phyloP scores from a whole-genome alignment of 2,329 filamentous ascomycete species.

The Fusarium oxysporum region DNA sequence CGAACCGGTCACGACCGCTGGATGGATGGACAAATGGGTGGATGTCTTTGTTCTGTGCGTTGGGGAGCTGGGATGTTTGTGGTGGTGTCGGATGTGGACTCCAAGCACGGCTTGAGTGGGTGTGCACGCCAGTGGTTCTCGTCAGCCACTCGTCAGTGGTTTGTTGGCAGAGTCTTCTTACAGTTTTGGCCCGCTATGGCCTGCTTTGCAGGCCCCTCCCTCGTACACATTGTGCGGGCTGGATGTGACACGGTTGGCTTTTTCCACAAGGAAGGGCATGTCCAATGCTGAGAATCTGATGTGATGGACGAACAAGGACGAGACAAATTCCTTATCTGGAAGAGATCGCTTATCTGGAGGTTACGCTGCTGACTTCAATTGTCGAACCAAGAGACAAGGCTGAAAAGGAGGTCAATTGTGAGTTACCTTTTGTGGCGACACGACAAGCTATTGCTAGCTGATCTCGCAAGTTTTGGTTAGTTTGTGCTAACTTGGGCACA shows the following conservation, averaged over 20 bases:
- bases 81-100: conserved; percentile 42
- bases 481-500: conserved; percentile 22
- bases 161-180: conserved; percentile 33
- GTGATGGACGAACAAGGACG: conserved; percentile 12
- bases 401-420: conserved; percentile 33
- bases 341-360: conserved; percentile 19
- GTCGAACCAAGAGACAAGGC: conserved; percentile 27
- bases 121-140: conserved; percentile 35
- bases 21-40: conserved; percentile 37
- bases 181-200: conserved; percentile 37
- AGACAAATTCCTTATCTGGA: conserved; percentile 31
- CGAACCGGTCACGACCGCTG: conserved; percentile 14
- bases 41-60: conserved; percentile 35
- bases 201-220: conserved; percentile 37
- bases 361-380: conserved; percentile 1
- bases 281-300: conserved; percentile 18
- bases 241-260: conserved; percentile 37
- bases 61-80: conserved; percentile 41
- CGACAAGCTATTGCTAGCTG: conserved; percentile 14
- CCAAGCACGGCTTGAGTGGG: conserved; percentile 29
- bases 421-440: conserved; percentile 14
- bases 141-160: conserved; percentile 36
- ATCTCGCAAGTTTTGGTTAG: conserved; percentile 25
- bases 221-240: conserved; percentile 38
- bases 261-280: conserved; percentile 36